phyloP scores from a whole-genome alignment of 495 filamentous ascomycete genomes.

The Talaromyces ruber region DNA sequence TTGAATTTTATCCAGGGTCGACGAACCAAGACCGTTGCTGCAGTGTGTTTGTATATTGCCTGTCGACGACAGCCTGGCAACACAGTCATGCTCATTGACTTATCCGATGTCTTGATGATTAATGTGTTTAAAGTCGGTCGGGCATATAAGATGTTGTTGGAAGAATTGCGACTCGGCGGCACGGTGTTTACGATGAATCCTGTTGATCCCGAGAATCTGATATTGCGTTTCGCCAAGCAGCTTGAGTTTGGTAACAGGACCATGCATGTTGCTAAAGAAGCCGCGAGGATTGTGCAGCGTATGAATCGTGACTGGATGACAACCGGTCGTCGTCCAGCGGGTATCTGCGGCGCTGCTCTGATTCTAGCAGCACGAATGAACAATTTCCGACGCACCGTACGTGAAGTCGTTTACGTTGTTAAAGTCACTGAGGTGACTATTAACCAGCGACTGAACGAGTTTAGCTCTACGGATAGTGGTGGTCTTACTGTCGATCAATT shows the following conservation, averaged over 20 bases:
- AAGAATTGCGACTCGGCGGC: conserved; percentile 48
- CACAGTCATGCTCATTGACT: conserved; percentile 80
- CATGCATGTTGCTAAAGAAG: conserved; percentile 75
- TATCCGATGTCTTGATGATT: conserved; percentile 73
- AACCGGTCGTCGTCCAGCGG: conserved; percentile 82
- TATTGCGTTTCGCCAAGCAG: conserved; percentile 79
- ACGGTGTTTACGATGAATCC: conserved; percentile 43
- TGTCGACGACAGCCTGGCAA: conserved; percentile 61
- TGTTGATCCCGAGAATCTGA: conserved; percentile 75
- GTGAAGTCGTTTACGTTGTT: conserved; percentile 92
- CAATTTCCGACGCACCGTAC: conserved; percentile 84
- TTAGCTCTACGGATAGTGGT: conserved; percentile 70
- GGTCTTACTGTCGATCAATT: conserved; percentile 83
- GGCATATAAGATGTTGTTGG: conserved; percentile 68
- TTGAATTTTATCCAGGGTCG: conserved; percentile 84
- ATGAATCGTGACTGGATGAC: conserved; percentile 98
- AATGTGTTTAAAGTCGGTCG: conserved; percentile 90
- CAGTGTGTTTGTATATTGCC: conserved; percentile 79
- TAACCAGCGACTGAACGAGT: conserved; percentile 80
- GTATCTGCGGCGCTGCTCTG: conserved; percentile 87
- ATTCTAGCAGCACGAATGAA: conserved; percentile 95
- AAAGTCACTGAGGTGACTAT: conserved; percentile 91
- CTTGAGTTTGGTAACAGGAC: conserved; percentile 78
- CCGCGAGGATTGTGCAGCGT: conserved; percentile 72
- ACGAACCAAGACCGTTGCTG: conserved; percentile 71